phyloP scores from a whole-genome alignment of 192 early-diverging fungal species.

The Coemansia sp. region DNA sequence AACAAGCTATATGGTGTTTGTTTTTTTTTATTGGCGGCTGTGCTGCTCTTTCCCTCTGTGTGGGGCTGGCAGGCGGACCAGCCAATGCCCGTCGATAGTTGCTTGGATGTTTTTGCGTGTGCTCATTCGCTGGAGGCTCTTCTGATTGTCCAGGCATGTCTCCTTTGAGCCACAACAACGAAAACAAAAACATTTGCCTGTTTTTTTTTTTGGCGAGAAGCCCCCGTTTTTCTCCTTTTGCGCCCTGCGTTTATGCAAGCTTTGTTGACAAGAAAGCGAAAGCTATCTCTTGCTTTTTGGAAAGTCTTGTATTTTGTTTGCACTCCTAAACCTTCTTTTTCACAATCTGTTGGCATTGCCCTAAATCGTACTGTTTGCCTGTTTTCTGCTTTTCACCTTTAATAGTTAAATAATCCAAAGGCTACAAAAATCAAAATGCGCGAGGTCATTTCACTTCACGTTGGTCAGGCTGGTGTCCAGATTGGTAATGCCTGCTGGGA shows the following conservation, averaged over 20 bases:
- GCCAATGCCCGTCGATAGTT: neutral
- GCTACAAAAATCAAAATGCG: slow-evolving; percentile 59
- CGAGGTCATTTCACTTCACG: slow-evolving; percentile 78
- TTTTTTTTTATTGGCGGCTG: neutral
- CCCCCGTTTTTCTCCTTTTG: neutral
- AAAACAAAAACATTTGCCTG: slow-evolving; percentile 9
- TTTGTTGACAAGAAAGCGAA: slow-evolving; percentile 38
- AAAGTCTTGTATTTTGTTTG: slow-evolving; percentile 1
- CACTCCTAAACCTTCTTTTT: neutral
- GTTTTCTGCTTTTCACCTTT: slow-evolving; percentile 3
- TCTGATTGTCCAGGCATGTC: slow-evolving; percentile 13
- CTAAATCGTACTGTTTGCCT: slow-evolving; percentile 10
- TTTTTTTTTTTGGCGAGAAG: no score
- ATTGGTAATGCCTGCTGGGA: slow-evolving; percentile 99
- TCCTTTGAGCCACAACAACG: slow-evolving; percentile 18
- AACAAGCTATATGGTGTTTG: neutral
- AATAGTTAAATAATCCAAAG: slow-evolving; percentile 6
- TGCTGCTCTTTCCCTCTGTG: neutral
- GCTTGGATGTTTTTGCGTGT: neutral
- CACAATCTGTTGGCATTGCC: neutral
- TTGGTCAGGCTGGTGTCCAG: slow-evolving; percentile 97
- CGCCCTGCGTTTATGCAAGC: slow-evolving; percentile 1
- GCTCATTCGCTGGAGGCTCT: neutral
- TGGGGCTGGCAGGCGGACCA: no score
- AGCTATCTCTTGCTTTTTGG: slow-evolving; percentile 1